Evolutionary conservation across 2,329 filamentous ascomycete species (phyloP), one percentile per base, ranked within the genome.

Genomic region (Claviceps maximensis): DNA sequence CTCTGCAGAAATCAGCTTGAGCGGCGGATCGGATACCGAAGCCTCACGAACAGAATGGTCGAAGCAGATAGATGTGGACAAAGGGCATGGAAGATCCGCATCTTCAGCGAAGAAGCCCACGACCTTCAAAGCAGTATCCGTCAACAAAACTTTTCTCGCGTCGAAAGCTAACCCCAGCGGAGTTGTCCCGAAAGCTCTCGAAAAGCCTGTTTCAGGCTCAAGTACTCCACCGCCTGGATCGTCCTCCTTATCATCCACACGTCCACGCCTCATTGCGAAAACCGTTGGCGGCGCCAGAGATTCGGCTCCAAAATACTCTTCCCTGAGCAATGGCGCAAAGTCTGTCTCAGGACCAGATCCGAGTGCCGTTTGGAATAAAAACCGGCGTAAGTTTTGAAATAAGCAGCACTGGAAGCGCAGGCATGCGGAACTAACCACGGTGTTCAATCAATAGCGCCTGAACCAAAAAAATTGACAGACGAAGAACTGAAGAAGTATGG

Each of bases 401-500:
- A 13, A 21, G 17, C 27, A 47, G 23, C 15, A 25, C 17, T 27
- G 19, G 5, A 44, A 38, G n/a, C 19, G 36, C 29, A 47, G 33
- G 19, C 29, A 47, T 40, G 19, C 17, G 17, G n/a, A 55, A 58
- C 63, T 68, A 61, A 65, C 38, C 60, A 41, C 51, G 31, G 31
- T 48, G 44, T 59, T 85, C 80, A 81, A 50, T 74, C 75, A 7
- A 77, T 82, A 51, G 76, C 78, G 7, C 82, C 84, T 7, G 86
- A 89, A 55, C 83, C 85, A 4, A 89, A 88, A 66, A 87, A 89
- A 63, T 82, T 89, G 55, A 91, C 88, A 4, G 88, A 94, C 61
- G 88, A 94, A 65, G 88, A 94, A 64, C 75, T 94, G 62, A 86
- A 89, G 65, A 87, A 89, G 65, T 89, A 87, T 67, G 87, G 88